Evolutionary conservation across 192 early-diverging fungal genomes (phyloP).

Genomic region (Hyaloraphidium curvatum): DNA sequence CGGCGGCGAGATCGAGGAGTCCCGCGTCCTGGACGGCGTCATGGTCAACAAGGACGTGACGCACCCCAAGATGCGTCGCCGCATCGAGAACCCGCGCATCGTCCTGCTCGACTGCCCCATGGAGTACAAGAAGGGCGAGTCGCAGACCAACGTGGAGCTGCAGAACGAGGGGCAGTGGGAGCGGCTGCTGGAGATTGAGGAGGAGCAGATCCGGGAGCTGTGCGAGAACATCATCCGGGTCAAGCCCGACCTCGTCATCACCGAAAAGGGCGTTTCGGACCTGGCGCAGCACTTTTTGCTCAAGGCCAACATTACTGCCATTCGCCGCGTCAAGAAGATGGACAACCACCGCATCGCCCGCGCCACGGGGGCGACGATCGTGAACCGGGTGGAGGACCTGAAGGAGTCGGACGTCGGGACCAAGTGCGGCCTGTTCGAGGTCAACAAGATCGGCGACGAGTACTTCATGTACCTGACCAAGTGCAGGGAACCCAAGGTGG

Average conservation of each 20-base stretch:
- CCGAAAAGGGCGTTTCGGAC: constrained; percentile 98
- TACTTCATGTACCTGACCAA: constrained; percentile 87
- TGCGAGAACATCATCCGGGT: constrained; percentile 89
- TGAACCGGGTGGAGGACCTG: constrained; percentile 90
- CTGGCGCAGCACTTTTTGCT: constrained; percentile 96
- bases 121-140: constrained; percentile 99
- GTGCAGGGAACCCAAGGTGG: constrained; percentile 93
- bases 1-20: constrained; percentile 94
- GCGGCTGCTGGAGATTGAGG: constrained; percentile 91
- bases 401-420: constrained; percentile 92
- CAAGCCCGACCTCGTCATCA: constrained; percentile 96
- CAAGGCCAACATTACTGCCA: constrained; percentile 93
- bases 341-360: constrained; percentile 99
- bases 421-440: constrained; percentile 75
- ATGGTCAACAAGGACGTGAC: constrained; percentile 99
- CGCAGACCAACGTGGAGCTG: constrained; percentile 97
- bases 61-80: constrained; percentile 89
- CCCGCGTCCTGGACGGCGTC: constrained; percentile 82
- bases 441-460: constrained; percentile 98
- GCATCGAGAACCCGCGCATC: constrained; percentile 89
- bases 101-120: constrained; percentile 94
- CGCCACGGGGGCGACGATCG: constrained; percentile 89
- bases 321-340: constrained; percentile 92
- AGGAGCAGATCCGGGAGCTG: constrained; percentile 94
- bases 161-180: constrained; percentile 93